Conservation (phyloP, 2,329 filamentous ascomycete species). For the Thielaviopsis punctulata region DNA sequence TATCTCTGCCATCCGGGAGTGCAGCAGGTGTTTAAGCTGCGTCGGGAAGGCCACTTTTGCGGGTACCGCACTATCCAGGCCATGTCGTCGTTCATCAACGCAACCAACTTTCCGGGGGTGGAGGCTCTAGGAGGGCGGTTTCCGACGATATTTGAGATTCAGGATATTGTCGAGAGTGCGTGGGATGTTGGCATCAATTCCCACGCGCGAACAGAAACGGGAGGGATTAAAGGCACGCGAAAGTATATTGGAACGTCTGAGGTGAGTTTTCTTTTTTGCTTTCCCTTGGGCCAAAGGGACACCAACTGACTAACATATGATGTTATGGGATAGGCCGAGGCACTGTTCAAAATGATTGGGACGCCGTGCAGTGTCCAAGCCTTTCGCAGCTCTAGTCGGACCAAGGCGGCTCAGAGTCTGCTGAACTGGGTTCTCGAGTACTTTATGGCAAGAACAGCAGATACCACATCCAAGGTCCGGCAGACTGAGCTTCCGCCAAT, state of each 20-base stretch:
- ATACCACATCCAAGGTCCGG: conserved; percentile 40
- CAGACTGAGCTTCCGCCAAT: conserved; percentile 62
- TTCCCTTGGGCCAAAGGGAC: neutral
- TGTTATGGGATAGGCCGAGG: conserved; percentile 65
- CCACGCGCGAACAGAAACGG: conserved; percentile 61
- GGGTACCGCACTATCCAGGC: conserved; percentile 94
- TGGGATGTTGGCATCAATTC: conserved; percentile 77
- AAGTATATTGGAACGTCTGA: conserved; percentile 95
- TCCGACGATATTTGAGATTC: conserved; percentile 65
- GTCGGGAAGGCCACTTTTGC: conserved; percentile 74
- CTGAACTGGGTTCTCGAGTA: conserved; percentile 48
- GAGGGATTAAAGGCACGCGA: conserved; percentile 69
- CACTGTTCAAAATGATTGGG: conserved; percentile 52
- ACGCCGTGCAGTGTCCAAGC: conserved; percentile 36
- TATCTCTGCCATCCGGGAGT: conserved; percentile 66
- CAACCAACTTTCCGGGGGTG: conserved; percentile 35
- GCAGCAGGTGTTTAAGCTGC: conserved; percentile 66
- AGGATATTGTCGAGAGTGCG: conserved; percentile 70
- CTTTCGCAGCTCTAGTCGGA: neutral
- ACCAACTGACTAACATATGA: neutral
- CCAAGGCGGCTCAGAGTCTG: conserved; percentile 3
- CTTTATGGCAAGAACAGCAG: conserved; percentile 41
- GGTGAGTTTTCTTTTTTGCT: conserved; percentile 28
- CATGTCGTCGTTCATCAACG: conserved; percentile 62
- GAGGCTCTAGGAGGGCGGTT: conserved; percentile 42